Evolutionary conservation across 495 filamentous ascomycete genomes (phyloP), one percentile per base, ranked within the genome.

Genomic region (Penicillium bialowiezense): DNA sequence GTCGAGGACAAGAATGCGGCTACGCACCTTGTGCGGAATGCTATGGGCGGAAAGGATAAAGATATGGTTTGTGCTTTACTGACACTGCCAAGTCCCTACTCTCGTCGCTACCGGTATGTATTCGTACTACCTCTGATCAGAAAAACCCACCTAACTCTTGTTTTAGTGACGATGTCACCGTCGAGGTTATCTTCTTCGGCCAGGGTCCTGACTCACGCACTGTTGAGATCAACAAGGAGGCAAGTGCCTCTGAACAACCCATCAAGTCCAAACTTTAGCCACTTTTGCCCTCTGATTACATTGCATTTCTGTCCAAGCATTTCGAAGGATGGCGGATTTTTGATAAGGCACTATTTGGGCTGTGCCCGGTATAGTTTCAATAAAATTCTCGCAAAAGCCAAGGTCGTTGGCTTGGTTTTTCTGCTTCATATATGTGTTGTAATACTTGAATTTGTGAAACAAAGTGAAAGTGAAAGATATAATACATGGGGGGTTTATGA

Each of bases 181-280:
- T 98, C 20, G 91, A 98, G 70, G 93, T 98, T 34, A 95, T 98
- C 63, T 98, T 98, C 79, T 98, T 98, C 60, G 93, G 93, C 32
- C 79, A 95, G 35, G 81, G 85, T 18, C 58, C 68, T n/a, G 80
- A 88, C 48, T 82, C 75, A 51, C 89, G 90, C 17, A 83, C 86
- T 45, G 83, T 98, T 3, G 77, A 85, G 4, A 64, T 92, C 28
- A 97, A 97, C 69, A 70, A 83, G 56, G 93, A 97, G 60, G 93
- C 92, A 3, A 95, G 84, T 45, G 89, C 88, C 26, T 61, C 77
- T 4, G 71, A 69, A 47, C 65, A 71, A 3, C 69, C 75, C 12
- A 46, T 70, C 17, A 85, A 87, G 61, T 60, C 84, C 15, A 87
- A 85, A 55, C 69, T 86, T 87, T 50, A 67, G 42, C 20, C 5